Base-by-base conservation (phyloP, 208 protist genomes). In the Perkinsela sp. region DNA sequence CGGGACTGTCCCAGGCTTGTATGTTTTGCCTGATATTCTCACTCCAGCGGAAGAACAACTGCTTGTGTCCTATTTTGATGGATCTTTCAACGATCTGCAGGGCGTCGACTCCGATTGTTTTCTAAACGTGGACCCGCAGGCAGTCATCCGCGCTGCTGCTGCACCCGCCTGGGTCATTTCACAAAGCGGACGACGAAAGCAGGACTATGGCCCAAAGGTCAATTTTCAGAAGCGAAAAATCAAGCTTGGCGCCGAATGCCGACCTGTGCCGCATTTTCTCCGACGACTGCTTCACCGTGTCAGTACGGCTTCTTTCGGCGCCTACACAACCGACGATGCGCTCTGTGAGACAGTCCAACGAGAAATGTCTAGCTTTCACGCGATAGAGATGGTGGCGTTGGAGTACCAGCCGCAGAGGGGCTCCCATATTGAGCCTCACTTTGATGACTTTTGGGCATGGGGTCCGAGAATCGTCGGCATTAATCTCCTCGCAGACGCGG, bases 371-470 rank as follows among this genome's bases (percentile, higher is more conserved):
- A 28, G 29, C 13, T 67, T 31, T 28, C 2, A 30, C 22, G 71
- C 84, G 32, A 82, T 75, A 0, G 83, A 90, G 68, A 83, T 77
- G 1, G 86, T 81, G 13, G 83, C 72, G 29, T 70, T 92, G 2
- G 84, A 92, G 68, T 92, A 92, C 68, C 72, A 68, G 1, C 48
- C 70, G 28, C 70, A 69, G 2, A 78, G 76, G 29, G 30, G 75
- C 32, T 89, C 83, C 68, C 84, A 79, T 69, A 80, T 92, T 68
- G 86, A 92, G 71, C 83, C 84, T 15, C 86, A 92, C 32, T 73
- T 92, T 30, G 86, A 92, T 73, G 86, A 92, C 71, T 87, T 82
- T 1, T 92, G 86, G 84, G 68, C 90, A n/a, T 92, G 86, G 84
- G 86, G 86, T 29, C 73, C 84, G 57, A 75, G 86, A 30, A 82